phyloP scores from a whole-genome alignment of 2,329 filamentous ascomycete species.

The Colletotrichum truncatum region DNA sequence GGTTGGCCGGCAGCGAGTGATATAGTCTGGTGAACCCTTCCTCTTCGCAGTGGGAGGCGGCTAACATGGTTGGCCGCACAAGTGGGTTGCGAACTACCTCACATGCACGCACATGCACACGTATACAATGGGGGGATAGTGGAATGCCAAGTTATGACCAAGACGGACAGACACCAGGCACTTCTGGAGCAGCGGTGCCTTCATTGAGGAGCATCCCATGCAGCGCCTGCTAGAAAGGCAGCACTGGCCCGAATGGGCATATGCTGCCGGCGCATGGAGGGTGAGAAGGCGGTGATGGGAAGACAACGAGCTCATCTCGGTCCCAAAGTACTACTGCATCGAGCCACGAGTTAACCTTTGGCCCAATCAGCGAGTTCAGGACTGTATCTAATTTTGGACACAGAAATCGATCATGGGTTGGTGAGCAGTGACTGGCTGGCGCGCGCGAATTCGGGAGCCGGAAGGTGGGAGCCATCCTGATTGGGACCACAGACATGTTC shows the following conservation, averaged over 20 bases:
- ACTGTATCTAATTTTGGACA: conserved; percentile 46
- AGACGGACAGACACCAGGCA: conserved; percentile 7
- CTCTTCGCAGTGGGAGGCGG: conserved; percentile 18
- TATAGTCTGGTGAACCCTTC: conserved; percentile 23
- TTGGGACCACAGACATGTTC: conserved; percentile 8
- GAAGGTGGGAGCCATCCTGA: conserved; percentile 21
- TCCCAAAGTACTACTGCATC: conserved; percentile 14
- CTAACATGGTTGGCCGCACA: conserved; percentile 20
- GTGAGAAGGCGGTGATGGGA: conserved; percentile 12
- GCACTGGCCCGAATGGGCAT: conserved; percentile 22
- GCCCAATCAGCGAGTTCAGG: conserved; percentile 43
- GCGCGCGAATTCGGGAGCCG: conserved; percentile 45
- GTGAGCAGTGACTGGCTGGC: conserved; percentile 44
- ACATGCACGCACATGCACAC: neutral
- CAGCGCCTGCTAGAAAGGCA: conserved; percentile 16
- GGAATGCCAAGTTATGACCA: conserved; percentile 6
- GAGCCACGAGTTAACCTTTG: neutral
- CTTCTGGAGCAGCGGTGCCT: neutral
- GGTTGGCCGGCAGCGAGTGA: conserved; percentile 21
- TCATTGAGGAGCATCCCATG: conserved; percentile 10
- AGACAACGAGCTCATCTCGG: conserved; percentile 11
- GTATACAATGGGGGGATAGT: conserved; percentile 5
- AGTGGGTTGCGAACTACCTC: conserved; percentile 22
- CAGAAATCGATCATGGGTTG: conserved; percentile 34
- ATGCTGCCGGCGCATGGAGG: conserved; percentile 12